Evolutionary conservation across 2,329 filamentous ascomycete species (phyloP).

Genomic region (Neonectria magnoliae): DNA sequence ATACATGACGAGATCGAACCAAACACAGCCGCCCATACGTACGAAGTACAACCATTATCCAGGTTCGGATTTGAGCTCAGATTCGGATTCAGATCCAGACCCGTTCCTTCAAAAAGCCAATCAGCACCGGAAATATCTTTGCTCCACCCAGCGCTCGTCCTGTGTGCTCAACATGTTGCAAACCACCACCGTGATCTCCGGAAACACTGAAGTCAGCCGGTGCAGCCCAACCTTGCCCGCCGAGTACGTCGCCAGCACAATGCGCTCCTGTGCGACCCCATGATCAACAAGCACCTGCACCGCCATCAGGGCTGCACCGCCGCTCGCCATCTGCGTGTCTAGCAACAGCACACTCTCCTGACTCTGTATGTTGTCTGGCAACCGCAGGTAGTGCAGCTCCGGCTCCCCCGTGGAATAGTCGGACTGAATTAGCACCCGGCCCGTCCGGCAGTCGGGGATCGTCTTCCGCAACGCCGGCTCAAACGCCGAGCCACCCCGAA

Average conservation of each 20-base stretch:
- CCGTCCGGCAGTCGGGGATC: slow-evolving; percentile 91
- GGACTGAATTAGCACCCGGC: slow-evolving; percentile 90
- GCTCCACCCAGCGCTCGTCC: slow-evolving; percentile 90
- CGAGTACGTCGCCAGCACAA: slow-evolving; percentile 93
- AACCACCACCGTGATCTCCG: slow-evolving; percentile 86
- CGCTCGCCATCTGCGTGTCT: slow-evolving; percentile 94
- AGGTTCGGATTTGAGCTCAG: not conserved
- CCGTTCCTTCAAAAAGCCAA: not conserved
- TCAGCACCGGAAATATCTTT: slow-evolving; percentile 88
- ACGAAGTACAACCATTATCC: not conserved
- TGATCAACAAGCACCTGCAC: slow-evolving; percentile 96
- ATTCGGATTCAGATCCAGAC: not conserved
- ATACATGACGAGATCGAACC: not conserved
- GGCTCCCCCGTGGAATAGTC: slow-evolving; percentile 87
- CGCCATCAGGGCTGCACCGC: slow-evolving; percentile 88
- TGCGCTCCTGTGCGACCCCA: slow-evolving; percentile 83
- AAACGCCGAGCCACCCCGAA: slow-evolving; percentile 88
- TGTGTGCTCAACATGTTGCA: slow-evolving; percentile 83
- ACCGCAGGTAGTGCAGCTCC: slow-evolving; percentile 87
- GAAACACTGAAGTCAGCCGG: slow-evolving; percentile 87
- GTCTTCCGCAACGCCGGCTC: slow-evolving; percentile 89
- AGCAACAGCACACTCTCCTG: slow-evolving; percentile 87
- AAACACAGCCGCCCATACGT: not conserved
- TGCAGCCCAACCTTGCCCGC: slow-evolving; percentile 87
- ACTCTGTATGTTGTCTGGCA: slow-evolving; percentile 76